Percentiles rank a stretch among this genome's conserved stretches.
Evolutionary conservation across 257 asterid species (phyloP).

Genomic region (Jacaranda mimosifolia): DNA sequence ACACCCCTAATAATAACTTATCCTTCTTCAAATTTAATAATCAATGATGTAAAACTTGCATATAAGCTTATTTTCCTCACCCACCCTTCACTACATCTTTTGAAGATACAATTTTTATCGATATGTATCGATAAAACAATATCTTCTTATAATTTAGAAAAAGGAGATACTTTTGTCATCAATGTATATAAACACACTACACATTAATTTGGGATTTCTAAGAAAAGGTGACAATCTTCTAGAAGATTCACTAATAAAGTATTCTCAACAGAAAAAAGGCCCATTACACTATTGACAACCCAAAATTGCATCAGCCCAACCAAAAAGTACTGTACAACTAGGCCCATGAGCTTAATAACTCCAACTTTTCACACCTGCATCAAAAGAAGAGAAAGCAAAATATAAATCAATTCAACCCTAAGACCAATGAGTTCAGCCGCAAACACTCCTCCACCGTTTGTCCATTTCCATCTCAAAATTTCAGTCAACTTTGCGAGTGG

Average conservation of each 20-base stretch:
- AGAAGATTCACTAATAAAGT: not conserved
- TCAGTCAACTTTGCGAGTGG: constrained; percentile 36
- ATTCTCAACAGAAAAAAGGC: not conserved
- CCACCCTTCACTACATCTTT: too few relatives aligned
- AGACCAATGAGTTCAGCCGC: not conserved
- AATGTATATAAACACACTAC: too few relatives aligned
- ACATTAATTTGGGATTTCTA: too few relatives aligned
- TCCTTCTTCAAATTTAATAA: too few relatives aligned
- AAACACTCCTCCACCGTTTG: not conserved
- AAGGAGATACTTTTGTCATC: too few relatives aligned
- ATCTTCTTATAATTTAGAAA: too few relatives aligned
- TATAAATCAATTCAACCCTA: not conserved
- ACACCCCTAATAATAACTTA: too few relatives aligned
- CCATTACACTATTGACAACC: constrained; percentile 12
- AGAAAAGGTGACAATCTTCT: not conserved
- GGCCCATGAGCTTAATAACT: constrained; percentile 24
- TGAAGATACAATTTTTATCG: too few relatives aligned
- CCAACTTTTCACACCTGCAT: constrained; percentile 24
- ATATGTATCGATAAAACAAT: too few relatives aligned
- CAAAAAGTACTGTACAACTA: not conserved
- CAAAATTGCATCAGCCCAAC: constrained; percentile 28
- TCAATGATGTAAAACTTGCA: too few relatives aligned
- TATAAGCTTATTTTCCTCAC: too few relatives aligned
- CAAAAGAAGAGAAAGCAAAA: constrained; percentile 47
- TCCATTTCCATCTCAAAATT: not conserved